These are phyloP conservation scores for Bipolaris gigantea DNA, from an alignment of 2,329 filamentous ascomycete genomes.

Conservation along the genomic window DNA sequence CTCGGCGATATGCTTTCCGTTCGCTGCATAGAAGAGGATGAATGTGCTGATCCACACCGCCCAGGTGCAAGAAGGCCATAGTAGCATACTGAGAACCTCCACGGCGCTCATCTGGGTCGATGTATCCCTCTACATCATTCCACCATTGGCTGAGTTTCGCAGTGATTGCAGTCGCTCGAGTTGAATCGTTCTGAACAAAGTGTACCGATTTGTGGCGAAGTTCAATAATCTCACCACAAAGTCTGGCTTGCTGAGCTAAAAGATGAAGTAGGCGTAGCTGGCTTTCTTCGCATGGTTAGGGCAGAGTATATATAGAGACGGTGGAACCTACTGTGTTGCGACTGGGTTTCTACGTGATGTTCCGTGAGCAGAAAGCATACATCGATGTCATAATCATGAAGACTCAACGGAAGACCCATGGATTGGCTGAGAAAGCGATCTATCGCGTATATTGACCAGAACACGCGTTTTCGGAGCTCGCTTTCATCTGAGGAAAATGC, in stretches of 20 bases:
- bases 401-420: constrained; percentile 57
- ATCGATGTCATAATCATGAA: constrained; percentile 61
- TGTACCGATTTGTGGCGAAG: constrained; percentile 57
- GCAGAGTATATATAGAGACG: not conserved
- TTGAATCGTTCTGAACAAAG: constrained; percentile 49
- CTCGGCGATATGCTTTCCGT: constrained; percentile 49
- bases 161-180: constrained; percentile 52
- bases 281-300: constrained; percentile 7
- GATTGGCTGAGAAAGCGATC: constrained; percentile 61
- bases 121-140: constrained; percentile 56
- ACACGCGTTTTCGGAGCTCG: constrained; percentile 55
- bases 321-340: constrained; percentile 15
- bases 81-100: constrained; percentile 42
- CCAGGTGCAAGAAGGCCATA: constrained; percentile 59
- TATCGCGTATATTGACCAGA: constrained; percentile 60
- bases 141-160: constrained; percentile 56
- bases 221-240: constrained; percentile 57
- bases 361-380: constrained; percentile 59
- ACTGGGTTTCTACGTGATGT: constrained; percentile 39
- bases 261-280: constrained; percentile 27
- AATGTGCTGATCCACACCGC: constrained; percentile 58
- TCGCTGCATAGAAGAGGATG: constrained; percentile 55
- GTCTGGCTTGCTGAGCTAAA: constrained; percentile 53
- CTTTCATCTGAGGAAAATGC: constrained; percentile 54
- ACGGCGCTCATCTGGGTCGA: constrained; percentile 42